Evolutionary conservation across 176 grass and related monocot genomes (phyloP).

Genomic region (Pontederia paniculata): DNA sequence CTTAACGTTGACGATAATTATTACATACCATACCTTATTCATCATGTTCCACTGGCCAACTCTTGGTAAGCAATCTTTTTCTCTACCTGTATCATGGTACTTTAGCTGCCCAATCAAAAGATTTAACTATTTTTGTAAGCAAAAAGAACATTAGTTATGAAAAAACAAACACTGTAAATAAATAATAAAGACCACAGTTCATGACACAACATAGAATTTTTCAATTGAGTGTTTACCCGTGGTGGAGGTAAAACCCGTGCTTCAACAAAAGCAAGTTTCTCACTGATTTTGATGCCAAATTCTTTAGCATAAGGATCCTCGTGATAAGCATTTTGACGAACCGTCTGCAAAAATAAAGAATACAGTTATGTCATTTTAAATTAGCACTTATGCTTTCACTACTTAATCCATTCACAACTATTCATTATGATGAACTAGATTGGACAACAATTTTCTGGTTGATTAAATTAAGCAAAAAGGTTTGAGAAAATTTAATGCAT

Average conservation of each 20-base stretch:
- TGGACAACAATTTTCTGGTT: too few species aligned
- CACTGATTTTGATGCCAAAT: slow-evolving; percentile 83
- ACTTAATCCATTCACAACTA: too few species aligned
- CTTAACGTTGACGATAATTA: not conserved
- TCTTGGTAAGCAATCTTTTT: slow-evolving; percentile 80
- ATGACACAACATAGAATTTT: not conserved
- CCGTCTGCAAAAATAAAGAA: slow-evolving; percentile 25
- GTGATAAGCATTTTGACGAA: slow-evolving; percentile 66
- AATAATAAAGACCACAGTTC: too few species aligned
- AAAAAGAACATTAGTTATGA: too few species aligned
- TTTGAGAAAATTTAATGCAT: too few species aligned
- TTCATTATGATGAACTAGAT: too few species aligned
- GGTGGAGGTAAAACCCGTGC: slow-evolving; percentile 85
- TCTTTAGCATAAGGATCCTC: slow-evolving; percentile 82
- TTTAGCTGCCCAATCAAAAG: slow-evolving; percentile 48
- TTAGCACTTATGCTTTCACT: too few species aligned
- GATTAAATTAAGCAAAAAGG: too few species aligned
- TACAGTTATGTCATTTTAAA: not conserved
- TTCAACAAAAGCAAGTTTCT: slow-evolving; percentile 59
- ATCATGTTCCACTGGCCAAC: slow-evolving; percentile 98
- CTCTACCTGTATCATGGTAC: slow-evolving; percentile 75
- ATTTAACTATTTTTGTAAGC: not conserved
- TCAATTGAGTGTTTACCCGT: slow-evolving; percentile 28
- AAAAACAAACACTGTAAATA: too few species aligned
- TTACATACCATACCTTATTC: slow-evolving; percentile 55